A percentile compares a stretch with the other conserved stretches of the same genome.
These are phyloP conservation scores for Pneumocystis carinii DNA, from an alignment of 1,139 yeast genomes.

Conservation along the genomic window DNA sequence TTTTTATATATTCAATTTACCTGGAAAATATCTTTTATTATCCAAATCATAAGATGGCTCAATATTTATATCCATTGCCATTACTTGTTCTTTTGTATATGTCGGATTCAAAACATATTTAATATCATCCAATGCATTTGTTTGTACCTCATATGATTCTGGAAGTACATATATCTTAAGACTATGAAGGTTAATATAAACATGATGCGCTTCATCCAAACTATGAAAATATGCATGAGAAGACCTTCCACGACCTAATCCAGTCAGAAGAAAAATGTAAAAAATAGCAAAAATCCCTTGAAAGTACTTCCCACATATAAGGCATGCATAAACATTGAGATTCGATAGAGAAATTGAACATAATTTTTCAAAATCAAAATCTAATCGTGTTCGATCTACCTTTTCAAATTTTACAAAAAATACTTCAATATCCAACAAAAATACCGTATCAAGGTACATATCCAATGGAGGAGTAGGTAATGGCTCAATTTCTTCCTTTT, in stretches of 20 bases:
- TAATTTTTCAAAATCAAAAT: slow-evolving; percentile 55
- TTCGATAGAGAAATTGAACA: slow-evolving; percentile 51
- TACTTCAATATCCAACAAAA: background rate
- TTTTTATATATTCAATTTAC: slow-evolving; percentile 1
- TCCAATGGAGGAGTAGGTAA: background rate
- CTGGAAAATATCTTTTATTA: slow-evolving; percentile 34
- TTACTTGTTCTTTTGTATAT: slow-evolving; percentile 29
- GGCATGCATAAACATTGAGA: slow-evolving; percentile 53
- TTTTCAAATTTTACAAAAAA: background rate
- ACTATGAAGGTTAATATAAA: slow-evolving; percentile 41
- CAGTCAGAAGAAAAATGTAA: background rate
- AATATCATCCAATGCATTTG: slow-evolving; percentile 36
- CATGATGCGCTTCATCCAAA: slow-evolving; percentile 46
- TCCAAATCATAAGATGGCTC: slow-evolving; percentile 28
- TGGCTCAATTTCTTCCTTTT: background rate
- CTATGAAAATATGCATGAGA: slow-evolving; percentile 61
- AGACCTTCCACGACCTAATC: slow-evolving; percentile 39
- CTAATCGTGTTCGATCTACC: slow-evolving; percentile 27
- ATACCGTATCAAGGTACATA: slow-evolving; percentile 2
- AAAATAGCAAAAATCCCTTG: slow-evolving; percentile 22
- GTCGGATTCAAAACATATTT: slow-evolving; percentile 38
- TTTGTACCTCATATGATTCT: slow-evolving; percentile 35
- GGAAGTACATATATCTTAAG: slow-evolving; percentile 45
- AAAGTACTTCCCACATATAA: slow-evolving; percentile 58
- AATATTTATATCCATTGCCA: slow-evolving; percentile 21